These are phyloP conservation scores for Ensete ventricosum DNA, from an alignment of 176 grass and related monocot species.

Conservation along the genomic window DNA sequence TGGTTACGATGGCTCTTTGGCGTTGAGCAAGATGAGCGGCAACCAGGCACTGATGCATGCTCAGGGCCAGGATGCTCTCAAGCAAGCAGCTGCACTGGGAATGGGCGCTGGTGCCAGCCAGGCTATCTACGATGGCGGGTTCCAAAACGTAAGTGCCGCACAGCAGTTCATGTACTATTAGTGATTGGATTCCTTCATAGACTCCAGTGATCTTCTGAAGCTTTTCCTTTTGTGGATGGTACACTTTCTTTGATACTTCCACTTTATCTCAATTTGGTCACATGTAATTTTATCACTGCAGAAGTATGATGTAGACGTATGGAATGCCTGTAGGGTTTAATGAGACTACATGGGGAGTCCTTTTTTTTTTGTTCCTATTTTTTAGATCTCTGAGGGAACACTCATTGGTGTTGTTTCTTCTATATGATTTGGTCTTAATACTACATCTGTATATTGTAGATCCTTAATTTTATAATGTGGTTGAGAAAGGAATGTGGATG, in stretches of 20 bases:
- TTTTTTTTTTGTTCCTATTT: not conserved
- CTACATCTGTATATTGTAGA: too few species aligned
- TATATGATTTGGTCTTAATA: too few species aligned
- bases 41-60: conserved; percentile 47
- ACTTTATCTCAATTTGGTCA: not conserved
- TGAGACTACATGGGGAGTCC: not conserved
- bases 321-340: not conserved
- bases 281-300: not conserved
- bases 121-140: conserved; percentile 65
- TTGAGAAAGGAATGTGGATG: not conserved
- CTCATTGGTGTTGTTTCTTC: too few species aligned
- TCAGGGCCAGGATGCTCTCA: conserved; percentile 53
- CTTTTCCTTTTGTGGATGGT: not conserved
- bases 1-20: conserved; percentile 57
- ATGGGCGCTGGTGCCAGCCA: conserved; percentile 58
- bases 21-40: conserved; percentile 53
- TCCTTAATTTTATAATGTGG: not conserved
- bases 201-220: not conserved
- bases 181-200: not conserved
- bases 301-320: not conserved
- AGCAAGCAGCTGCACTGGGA: conserved; percentile 43
- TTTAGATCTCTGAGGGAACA: not conserved
- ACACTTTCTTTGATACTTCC: not conserved
- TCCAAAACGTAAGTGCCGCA: conserved; percentile 38
- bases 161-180: conserved; percentile 96